Conservation (phyloP, 371 early-diverging fungal genomes). For the Mortierella sp. region DNA sequence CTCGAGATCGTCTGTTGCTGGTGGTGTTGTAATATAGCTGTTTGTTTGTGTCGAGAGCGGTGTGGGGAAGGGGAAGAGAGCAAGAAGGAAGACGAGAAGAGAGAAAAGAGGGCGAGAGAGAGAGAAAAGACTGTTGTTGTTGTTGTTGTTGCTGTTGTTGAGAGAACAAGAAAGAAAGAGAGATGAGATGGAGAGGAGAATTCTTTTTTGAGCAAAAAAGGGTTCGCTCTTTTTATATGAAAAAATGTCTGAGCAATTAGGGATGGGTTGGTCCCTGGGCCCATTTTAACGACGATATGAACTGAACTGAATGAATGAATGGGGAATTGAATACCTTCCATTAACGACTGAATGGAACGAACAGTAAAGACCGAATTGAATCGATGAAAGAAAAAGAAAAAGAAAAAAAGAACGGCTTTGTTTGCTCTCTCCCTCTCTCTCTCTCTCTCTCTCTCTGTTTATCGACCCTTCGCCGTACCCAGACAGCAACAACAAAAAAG, state of each 20-base stretch:
- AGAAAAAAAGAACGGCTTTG: not conserved
- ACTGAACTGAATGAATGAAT: too few relatives aligned
- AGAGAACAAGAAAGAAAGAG: not conserved
- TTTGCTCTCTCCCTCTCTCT: not conserved
- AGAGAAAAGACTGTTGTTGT: too few relatives aligned
- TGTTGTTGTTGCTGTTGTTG: too few relatives aligned
- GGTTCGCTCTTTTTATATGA: not conserved
- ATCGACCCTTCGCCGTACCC: not conserved
- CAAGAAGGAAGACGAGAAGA: too few relatives aligned
- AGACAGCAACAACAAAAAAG: not conserved
- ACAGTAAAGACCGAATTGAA: not conserved
- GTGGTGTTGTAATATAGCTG: too few relatives aligned
- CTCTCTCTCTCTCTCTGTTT: not conserved
- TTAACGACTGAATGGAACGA: not conserved
- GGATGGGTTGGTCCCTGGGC: not conserved
- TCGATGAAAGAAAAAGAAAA: not conserved
- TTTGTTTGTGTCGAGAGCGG: too few relatives aligned
- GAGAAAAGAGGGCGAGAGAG: too few relatives aligned
- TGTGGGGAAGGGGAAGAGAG: too few relatives aligned
- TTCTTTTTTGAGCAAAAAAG: slow-evolving; percentile 13
- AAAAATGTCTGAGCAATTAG: not conserved
- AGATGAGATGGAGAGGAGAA: slow-evolving; percentile 12
- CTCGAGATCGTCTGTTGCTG: too few relatives aligned
- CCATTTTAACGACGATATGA: too few relatives aligned
- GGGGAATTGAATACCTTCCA: not conserved